Evolutionary conservation across 1,284 basidiomycete genomes (phyloP), one percentile per base, ranked within the genome.

Genomic region (Sparassis latifolia): DNA sequence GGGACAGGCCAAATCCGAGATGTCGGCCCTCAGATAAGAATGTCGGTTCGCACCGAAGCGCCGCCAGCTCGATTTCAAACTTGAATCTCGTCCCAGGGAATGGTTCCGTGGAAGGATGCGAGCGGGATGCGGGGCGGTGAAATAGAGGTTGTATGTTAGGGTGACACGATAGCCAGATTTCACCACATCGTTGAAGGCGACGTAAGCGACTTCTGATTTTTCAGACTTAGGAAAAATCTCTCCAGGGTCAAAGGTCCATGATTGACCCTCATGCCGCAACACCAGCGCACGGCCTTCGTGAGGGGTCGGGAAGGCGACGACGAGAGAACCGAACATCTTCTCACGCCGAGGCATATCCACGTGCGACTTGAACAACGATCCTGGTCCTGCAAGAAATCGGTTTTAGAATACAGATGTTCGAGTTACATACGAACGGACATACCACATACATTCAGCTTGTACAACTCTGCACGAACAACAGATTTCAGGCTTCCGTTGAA

Each of bases 151-250:
- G 58, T 69, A 76, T 0, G 73, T 71, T n/a, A 78, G 51, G 2
- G 72, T 75, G 38, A 77, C 61, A 20, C 57, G 53, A 49, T 68
- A 65, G 0, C 77, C 76, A 0, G 64, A 64, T 3, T 51, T 71
- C 52, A 73, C 64, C 57, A 75, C 73, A 50, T 71, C 68, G 63
- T 65, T 75, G 55, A 77, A 72, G 1, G 69, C 68, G 45, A 64
- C 58, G 51, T 67, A 75, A 1, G 64, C 67, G 39, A 72, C 53
- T 2, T 55, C 57, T 2, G 55, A 57, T 9, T 46, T n/a, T 4
- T 10, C 3, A 5, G 30, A 3, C 10, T 52, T 30, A 0, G 56
- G 44, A 4, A 67, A 52, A 20, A 64, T 54, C 4, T 52, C 9
- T 2, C 59, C 58, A 3, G 68, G 64, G 53, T 74, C 66, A 53